These are phyloP conservation scores for Wallacemonas sp. DNA, from an alignment of 208 protist genomes.

Conservation along the genomic window DNA sequence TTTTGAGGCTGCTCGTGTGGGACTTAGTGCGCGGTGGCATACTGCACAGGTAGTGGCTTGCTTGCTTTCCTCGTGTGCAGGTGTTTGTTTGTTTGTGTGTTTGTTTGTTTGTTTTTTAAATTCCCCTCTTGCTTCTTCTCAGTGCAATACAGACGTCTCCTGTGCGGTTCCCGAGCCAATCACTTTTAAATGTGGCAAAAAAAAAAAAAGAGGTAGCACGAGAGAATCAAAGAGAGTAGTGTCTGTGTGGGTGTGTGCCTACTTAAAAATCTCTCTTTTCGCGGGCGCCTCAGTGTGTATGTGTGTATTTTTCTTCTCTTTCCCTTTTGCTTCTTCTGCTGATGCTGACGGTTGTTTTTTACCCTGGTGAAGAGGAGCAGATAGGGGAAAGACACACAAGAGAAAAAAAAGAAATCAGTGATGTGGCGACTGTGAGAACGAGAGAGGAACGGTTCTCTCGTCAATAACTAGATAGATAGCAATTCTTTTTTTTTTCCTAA, in stretches of 20 bases:
- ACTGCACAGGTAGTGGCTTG: no score
- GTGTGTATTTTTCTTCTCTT: constrained; percentile 6
- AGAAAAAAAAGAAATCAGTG: no score
- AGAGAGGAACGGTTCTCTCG: neutral
- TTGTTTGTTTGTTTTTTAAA: no score
- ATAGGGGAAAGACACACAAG: neutral
- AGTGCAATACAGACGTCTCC: no score
- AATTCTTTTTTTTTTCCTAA: constrained; percentile 19
- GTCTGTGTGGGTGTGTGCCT: neutral
- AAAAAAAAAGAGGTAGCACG: constrained; percentile 2
- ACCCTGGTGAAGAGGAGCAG: no score
- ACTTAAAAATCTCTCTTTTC: neutral
- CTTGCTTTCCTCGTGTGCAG: no score
- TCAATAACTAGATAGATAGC: neutral
- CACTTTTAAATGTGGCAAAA: constrained; percentile 5
- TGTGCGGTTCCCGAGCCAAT: no score
- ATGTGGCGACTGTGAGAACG: no score
- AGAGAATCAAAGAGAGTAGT: neutral
- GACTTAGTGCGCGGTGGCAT: constrained; percentile 8
- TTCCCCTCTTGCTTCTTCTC: no score
- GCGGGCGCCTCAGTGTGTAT: no score
- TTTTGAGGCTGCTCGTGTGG: neutral
- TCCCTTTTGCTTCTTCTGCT: neutral
- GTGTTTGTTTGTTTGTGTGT: no score
- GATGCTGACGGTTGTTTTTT: neutral